Conservation (phyloP, 805 yeast genomes). For the Torulaspora quercuum region DNA sequence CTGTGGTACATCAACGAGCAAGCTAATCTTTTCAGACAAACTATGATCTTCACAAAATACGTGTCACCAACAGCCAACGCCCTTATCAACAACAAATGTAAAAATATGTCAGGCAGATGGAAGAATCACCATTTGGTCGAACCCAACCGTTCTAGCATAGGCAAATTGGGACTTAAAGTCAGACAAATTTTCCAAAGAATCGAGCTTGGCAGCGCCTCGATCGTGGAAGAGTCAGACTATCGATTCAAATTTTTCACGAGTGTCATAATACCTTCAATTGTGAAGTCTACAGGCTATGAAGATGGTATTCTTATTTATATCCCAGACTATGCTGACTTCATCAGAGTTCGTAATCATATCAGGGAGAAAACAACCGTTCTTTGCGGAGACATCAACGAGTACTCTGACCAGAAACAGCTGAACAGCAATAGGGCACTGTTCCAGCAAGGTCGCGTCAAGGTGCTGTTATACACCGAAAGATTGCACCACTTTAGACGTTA, state of each 20-base stretch:
- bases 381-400: constrained; percentile 78
- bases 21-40: constrained; percentile 69
- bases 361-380: constrained; percentile 55
- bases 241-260: constrained; percentile 78
- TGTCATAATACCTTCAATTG: constrained; percentile 67
- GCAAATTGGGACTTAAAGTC: constrained; percentile 61
- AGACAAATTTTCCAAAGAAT: constrained; percentile 72
- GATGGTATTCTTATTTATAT: constrained; percentile 77
- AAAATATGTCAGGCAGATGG: constrained; percentile 58
- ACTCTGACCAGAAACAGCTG: constrained; percentile 66
- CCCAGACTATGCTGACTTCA: constrained; percentile 82
- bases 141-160: constrained; percentile 53
- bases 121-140: constrained; percentile 49
- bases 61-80: constrained; percentile 78
- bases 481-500: constrained; percentile 87
- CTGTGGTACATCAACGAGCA: constrained; percentile 91
- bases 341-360: constrained; percentile 67
- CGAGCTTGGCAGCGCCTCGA: constrained; percentile 45
- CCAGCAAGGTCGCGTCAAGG: constrained; percentile 55
- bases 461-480: constrained; percentile 89
- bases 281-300: constrained; percentile 54
- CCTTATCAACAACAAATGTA: constrained; percentile 47
- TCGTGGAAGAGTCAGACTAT: constrained; percentile 70
- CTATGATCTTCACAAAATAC: constrained; percentile 70
- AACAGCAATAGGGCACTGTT: constrained; percentile 70